Conservation (phyloP, 768 basidiomycete species). For the Holtermannia corniformis region DNA sequence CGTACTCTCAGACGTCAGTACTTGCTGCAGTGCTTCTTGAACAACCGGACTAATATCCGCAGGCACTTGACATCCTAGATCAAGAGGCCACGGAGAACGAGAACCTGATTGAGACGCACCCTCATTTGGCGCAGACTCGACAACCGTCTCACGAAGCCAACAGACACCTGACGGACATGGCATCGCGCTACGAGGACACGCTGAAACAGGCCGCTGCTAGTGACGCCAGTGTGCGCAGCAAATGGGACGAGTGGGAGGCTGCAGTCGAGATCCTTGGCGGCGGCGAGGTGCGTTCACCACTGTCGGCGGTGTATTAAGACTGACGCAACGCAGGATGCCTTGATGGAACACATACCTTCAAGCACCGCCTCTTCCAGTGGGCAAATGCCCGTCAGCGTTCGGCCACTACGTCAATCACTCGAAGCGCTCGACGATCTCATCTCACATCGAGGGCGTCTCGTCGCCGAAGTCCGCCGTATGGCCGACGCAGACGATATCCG, state of each 20-base stretch:
- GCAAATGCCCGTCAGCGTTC: conserved; percentile 28
- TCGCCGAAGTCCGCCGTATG: conserved; percentile 56
- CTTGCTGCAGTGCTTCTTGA: too few species aligned
- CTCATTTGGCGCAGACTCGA: conserved; percentile 42
- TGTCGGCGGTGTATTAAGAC: neutral
- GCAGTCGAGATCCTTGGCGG: conserved; percentile 61
- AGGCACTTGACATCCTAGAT: conserved; percentile 88
- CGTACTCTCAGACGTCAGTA: conserved; percentile 64
- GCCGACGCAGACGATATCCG: conserved; percentile 65
- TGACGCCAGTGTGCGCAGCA: conserved; percentile 64
- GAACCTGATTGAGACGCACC: conserved; percentile 38
- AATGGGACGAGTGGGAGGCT: conserved; percentile 83
- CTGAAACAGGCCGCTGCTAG: conserved; percentile 63
- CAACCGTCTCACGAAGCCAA: conserved; percentile 73
- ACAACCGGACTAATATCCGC: neutral
- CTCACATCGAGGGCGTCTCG: conserved; percentile 53
- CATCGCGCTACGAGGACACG: conserved; percentile 60
- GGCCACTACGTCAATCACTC: conserved; percentile 46
- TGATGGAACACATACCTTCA: conserved; percentile 37
- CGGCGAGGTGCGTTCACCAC: conserved; percentile 48
- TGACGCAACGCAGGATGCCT: conserved; percentile 11
- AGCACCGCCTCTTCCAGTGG: conserved; percentile 44
- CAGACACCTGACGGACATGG: conserved; percentile 58
- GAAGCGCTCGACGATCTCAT: conserved; percentile 71
- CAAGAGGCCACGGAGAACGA: conserved; percentile 52